Conservation (phyloP, 2,329 filamentous ascomycete species). For the Alternaria triticina region DNA sequence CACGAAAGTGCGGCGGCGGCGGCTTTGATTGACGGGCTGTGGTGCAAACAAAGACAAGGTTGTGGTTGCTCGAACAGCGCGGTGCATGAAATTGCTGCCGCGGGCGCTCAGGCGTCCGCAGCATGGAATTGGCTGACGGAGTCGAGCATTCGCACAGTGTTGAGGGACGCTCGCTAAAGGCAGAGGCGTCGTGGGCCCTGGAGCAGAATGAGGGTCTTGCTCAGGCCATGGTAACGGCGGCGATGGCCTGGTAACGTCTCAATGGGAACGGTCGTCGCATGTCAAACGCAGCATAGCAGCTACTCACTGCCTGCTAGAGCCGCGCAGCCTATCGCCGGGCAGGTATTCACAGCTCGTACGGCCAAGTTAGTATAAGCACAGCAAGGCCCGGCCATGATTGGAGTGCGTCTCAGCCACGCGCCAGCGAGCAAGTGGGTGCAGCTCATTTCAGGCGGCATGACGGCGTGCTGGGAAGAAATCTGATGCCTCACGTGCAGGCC, state of each 20-base stretch:
- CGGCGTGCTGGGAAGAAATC: conserved; percentile 27
- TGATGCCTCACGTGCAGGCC: conserved; percentile 30
- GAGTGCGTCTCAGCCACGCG: conserved; percentile 30
- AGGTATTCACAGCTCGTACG: neutral
- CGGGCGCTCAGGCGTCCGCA: conserved; percentile 17
- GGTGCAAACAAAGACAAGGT: conserved; percentile 35
- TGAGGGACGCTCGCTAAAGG: conserved; percentile 5
- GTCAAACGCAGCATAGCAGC: conserved; percentile 2
- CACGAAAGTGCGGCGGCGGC: conserved; percentile 8
- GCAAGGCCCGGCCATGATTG: conserved; percentile 15
- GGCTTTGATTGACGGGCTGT: conserved; percentile 33
- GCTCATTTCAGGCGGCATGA: conserved; percentile 21
- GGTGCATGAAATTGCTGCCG: conserved; percentile 25
- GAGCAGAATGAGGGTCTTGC: neutral
- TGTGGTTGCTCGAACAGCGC: conserved; percentile 29
- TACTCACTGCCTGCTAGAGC: neutral
- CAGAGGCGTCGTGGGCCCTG: neutral
- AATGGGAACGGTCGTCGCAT: conserved; percentile 4
- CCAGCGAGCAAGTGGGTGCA: conserved; percentile 27
- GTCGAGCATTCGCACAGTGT: conserved; percentile 1
- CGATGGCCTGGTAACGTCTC: conserved; percentile 2
- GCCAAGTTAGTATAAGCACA: conserved; percentile 1
- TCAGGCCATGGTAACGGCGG: conserved; percentile 4
- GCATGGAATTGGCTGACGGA: conserved; percentile 22
- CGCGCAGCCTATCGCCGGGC: neutral